Conservation (phyloP, 805 yeast species). For the Yamadazyma sp. region DNA sequence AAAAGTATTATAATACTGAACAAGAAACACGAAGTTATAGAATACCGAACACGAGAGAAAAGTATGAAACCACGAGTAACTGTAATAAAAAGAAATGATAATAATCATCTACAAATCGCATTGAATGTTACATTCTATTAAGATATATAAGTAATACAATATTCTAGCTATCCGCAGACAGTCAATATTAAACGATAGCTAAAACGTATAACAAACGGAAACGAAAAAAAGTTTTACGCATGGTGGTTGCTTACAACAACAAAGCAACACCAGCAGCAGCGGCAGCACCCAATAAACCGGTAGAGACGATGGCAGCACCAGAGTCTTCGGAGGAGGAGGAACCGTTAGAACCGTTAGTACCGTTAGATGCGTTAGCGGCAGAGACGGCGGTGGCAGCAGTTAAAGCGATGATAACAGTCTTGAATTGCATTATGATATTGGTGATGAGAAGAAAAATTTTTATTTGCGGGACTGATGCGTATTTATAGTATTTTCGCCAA, state of each 20-base stretch:
- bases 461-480: conserved; percentile 1
- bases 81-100: no score
- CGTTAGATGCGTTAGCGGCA: conserved; percentile 32
- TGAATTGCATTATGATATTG: conserved; percentile 37
- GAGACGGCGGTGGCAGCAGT: conserved; percentile 38
- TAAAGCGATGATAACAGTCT: conserved; percentile 36
- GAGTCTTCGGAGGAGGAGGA: conserved; percentile 19
- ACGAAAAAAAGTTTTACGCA: conserved; percentile 4
- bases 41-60: no score
- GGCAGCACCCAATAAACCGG: conserved; percentile 35
- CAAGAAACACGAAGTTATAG: no score
- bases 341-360: conserved; percentile 22
- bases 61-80: no score
- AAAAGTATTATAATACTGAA: no score
- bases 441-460: conserved; percentile 4
- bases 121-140: conserved; percentile 9
- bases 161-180: conserved; percentile 8
- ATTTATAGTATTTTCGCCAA: conserved; percentile 9
- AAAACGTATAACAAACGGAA: conserved; percentile 7
- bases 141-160: conserved; percentile 9
- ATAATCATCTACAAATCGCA: no score
- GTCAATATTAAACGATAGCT: conserved; percentile 7
- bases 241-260: conserved; percentile 28
- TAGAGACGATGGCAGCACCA: conserved; percentile 26
- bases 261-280: conserved; percentile 39